phyloP scores from a whole-genome alignment of 305 asterid species.

The Fraxinus paxiana region DNA sequence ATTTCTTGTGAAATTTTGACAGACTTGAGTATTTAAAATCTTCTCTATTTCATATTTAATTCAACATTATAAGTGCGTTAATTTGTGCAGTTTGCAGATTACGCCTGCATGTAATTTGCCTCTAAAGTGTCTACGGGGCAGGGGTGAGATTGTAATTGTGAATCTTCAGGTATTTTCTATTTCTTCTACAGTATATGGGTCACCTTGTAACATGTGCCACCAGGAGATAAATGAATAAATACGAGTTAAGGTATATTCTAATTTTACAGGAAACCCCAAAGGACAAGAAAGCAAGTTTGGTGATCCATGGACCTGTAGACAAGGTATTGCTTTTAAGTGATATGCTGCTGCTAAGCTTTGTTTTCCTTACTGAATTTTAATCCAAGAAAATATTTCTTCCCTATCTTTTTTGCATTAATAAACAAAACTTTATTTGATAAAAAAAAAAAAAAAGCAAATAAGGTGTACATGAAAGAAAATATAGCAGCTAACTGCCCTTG shows the following conservation, averaged over 20 bases:
- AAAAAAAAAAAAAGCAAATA: conserved; percentile 1
- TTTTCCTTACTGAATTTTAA: conserved; percentile 8
- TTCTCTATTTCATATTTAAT: conserved; percentile 8
- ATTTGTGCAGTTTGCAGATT: conserved; percentile 81
- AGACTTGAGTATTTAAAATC: not conserved
- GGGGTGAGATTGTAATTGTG: conserved; percentile 87
- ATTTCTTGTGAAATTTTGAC: not conserved
- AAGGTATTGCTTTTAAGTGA: conserved; percentile 45
- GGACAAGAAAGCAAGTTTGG: conserved; percentile 93
- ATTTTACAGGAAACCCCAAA: conserved; percentile 84
- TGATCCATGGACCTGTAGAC: conserved; percentile 86
- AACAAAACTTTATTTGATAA: not conserved
- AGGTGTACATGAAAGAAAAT: not conserved
- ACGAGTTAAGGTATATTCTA: conserved; percentile 10
- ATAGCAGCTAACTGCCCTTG: not conserved
- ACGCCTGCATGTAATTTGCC: conserved; percentile 98
- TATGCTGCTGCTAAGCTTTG: conserved; percentile 7
- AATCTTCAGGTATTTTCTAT: conserved; percentile 68
- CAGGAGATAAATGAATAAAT: conserved; percentile 13
- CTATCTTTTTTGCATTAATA: not conserved
- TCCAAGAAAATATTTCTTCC: conserved; percentile 7
- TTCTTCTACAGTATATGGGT: not conserved
- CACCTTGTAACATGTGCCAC: conserved; percentile 5
- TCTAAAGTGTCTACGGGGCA: conserved; percentile 69
- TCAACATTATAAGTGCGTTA: conserved; percentile 22